Percentiles rank a stretch among this genome's conserved stretches.
Conservation (phyloP, 805 yeast genomes). For the Saccharomyces mikatae region DNA sequence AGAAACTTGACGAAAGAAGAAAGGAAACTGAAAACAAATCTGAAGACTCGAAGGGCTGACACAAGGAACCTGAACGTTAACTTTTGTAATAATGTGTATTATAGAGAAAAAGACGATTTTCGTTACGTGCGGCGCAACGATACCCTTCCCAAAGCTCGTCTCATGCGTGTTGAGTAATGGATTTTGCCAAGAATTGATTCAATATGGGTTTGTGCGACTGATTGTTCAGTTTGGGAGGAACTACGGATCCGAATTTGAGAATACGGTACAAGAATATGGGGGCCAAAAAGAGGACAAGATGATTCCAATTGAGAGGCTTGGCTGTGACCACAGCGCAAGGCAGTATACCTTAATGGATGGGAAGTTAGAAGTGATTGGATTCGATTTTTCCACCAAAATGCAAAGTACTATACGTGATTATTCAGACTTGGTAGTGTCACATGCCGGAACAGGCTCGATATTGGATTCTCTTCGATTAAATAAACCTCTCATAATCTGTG, state of each 20-base stretch:
- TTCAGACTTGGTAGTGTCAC: constrained; percentile 66
- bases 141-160: constrained; percentile 60
- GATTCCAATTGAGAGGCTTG: not conserved
- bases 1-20: not conserved
- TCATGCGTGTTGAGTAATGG: constrained; percentile 31
- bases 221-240: constrained; percentile 56
- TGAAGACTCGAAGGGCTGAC: not conserved
- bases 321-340: not conserved
- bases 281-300: not conserved
- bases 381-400: constrained; percentile 40
- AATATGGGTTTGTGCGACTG: constrained; percentile 34
- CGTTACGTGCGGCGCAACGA: constrained; percentile 88
- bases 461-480: constrained; percentile 57
- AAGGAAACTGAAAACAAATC: not conserved
- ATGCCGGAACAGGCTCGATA: constrained; percentile 90
- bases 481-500: constrained; percentile 59
- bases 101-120: constrained; percentile 27
- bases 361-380: constrained; percentile 34
- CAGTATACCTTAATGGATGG: not conserved
- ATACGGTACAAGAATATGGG: constrained; percentile 1
- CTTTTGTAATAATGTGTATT: not conserved
- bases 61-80: not conserved
- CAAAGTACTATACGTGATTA: constrained; percentile 32
- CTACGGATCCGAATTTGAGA: constrained; percentile 15
- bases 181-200: constrained; percentile 33